Base-by-base conservation (phyloP, 768 basidiomycete genomes). In the Sarcodon sp. region DNA sequence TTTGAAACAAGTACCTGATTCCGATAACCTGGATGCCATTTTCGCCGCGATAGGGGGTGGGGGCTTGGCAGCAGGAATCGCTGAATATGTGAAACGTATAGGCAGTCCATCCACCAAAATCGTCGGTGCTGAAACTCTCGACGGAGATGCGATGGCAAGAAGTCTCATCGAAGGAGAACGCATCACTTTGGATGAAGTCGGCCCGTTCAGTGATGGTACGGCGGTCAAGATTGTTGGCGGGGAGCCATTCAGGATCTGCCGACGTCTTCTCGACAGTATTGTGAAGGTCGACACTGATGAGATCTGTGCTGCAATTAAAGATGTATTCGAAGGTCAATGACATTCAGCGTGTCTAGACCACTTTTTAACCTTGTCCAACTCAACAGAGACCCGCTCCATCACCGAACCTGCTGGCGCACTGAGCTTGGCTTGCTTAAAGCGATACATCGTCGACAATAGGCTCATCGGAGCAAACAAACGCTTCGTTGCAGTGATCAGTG, bases 251-350 rank as follows among this genome's bases (percentile, higher is more conserved):
- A 76, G 94, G 50, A 78, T 99, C 51, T 98, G 94, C 66, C 73
- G 86, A 62, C 71, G 84, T 43, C 70, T 88, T 35, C 64, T 98
- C 15, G 91, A 97, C 55, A 80, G 77, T 2, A 66, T 98, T 33
- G 79, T 92, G 45, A 77, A 83, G 58, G 88, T 85, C 32, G 79
- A 87, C 59, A 98, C 96, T 53, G 96, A 99, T 60, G 94, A 94
- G 62, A 80, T 99, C 41, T 99, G 96, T 60, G 96, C 96, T 6
- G 92, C 92, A 5, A 97, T 98, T 68, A 98, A 98, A 66, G 96
- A 99, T 58, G 85, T 98, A 32, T 99, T 98, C 58, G 92, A 98
- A 69, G 94, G 94, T 89, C 52, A 50, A 69, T 52, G 6, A 36
- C 44, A 34, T 6, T 16, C 49, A 18, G 27, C 45, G 46, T 37